Base-by-base conservation (phyloP, 176 grass and related monocot genomes). In the Cenchrus purpureus region DNA sequence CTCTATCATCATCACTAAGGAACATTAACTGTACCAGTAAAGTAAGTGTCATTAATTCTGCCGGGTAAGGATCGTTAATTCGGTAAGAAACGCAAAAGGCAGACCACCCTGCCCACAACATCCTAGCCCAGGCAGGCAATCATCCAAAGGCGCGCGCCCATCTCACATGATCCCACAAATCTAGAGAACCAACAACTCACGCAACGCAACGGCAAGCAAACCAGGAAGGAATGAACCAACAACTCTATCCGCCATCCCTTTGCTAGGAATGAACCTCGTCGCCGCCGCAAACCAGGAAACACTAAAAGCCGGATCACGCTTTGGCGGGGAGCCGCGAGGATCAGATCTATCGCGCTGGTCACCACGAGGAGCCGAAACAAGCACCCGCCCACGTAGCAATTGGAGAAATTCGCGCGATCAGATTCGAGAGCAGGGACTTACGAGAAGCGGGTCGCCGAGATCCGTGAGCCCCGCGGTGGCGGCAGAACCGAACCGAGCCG, bases 261-360 rank as follows among this genome's bases (percentile, higher is more conserved):
- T 54, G 49, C 32, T 9, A 67, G 14, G 65, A 67, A 16, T 17
- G 13, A 16, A 8, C 9, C 8, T 42, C 68, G 12, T 22, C 68
- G 17, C 42, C 19, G 55, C 57, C 57, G 40, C 32, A 25, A 14
- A 25, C 8, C 40, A 3, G 17, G 66, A 44, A 44, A 43, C 74
- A n/a, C 11, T 19, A 10, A 22, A n/a, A 6, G 66, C 37, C n/a
- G 40, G 66, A 71, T 82, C 66, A 46, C 79, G 52, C 37, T 71
- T 19, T 20, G 4, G 25, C 2, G 59, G 51, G 2, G 76, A 16
- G 50, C 19, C 34, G 7, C 12, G 25, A 57, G 20, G 53, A 59
- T 56, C 53, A 71, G 79, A 82, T 82, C 79, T 71, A 71, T 54
- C 52, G 32, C n/a, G 52, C 79, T 25, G 49, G 14, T 8, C 59